A percentile compares a stretch with the other conserved stretches of the same genome.
Conservation (phyloP, 305 asterid genomes). For the Fraxinus floribunda region DNA sequence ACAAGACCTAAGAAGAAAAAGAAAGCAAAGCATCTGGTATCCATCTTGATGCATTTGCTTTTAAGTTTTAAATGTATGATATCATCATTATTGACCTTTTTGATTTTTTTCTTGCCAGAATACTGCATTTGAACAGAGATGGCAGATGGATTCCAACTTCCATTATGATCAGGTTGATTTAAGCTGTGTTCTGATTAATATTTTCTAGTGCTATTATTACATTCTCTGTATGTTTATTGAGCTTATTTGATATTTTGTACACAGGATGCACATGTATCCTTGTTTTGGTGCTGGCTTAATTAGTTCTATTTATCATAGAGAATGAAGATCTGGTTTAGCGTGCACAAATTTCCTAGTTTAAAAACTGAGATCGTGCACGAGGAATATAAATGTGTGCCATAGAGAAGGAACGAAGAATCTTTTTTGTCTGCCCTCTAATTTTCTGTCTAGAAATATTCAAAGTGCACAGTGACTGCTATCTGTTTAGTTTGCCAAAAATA, state of each 20-base stretch:
- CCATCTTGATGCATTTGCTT: conserved; percentile 14
- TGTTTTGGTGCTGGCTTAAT: neutral
- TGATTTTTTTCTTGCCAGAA: conserved; percentile 40
- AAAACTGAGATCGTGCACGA: neutral
- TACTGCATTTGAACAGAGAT: conserved; percentile 59
- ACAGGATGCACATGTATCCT: neutral
- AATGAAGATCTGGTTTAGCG: neutral
- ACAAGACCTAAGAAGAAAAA: conserved; percentile 75
- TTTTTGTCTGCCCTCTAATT: neutral
- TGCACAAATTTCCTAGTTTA: neutral
- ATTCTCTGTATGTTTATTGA: neutral
- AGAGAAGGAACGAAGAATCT: neutral
- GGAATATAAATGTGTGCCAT: neutral
- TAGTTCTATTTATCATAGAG: neutral
- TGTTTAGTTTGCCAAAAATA: neutral
- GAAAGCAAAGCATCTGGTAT: conserved; percentile 71
- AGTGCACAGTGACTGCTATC: neutral
- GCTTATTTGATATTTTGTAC: neutral
- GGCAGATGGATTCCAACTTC: conserved; percentile 64
- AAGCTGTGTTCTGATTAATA: neutral
- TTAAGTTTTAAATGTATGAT: conserved; percentile 18
- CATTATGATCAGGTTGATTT: conserved; percentile 65
- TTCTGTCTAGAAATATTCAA: neutral
- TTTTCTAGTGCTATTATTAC: neutral
- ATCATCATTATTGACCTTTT: conserved; percentile 16